Evolutionary conservation across 805 yeast genomes (phyloP), one percentile per base, ranked within the genome.

Genomic region (Komagataella kurtzmanii): DNA sequence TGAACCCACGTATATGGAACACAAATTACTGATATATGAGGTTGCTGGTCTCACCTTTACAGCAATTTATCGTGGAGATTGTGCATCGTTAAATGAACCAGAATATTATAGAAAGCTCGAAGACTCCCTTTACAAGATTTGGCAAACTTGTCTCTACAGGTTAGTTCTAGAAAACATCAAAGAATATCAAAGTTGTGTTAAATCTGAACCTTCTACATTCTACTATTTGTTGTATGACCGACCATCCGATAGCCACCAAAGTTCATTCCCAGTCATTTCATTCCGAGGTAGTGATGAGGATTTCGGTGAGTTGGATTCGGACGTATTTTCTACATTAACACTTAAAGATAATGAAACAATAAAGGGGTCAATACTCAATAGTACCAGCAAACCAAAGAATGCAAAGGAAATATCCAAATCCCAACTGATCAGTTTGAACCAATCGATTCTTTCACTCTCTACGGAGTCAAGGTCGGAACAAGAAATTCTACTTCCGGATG

Each of bases 21-120:
- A 51, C 17, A 57, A 58, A 14, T 44, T 60, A 12, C 54, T 65
- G 6, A 51, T 65, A 1, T 66, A 66, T 48, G 69, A 65, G 53
- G 54, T 59, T 6, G 60, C 61, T 50, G 68, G 68, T 7, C 57
- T 62, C 8, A 43, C 65, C 44, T 63, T 64, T 47, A 50, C 55
- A 0, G 40, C 64, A 23, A 21, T 65, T 3, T 59, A 43, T 30
- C 52, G n/a, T 19, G 12, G 2, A 30, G 18, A 2, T 44, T 52
- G 12, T 24, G n/a, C 24, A 21, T 6, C 24, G 6, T 17, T 24
- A 8, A 17, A 18, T 12, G 24, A 48, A 47, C 10, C 30, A 49
- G 5, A 49, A 7, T 62, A 52, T 46, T 52, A 54, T 46, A 5
- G 46, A 4, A 12, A 24, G 14, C 49, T 65, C 3, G 53, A 57